phyloP scores from a whole-genome alignment of 1,284 basidiomycete genomes.

The Tylopilus sp. region DNA sequence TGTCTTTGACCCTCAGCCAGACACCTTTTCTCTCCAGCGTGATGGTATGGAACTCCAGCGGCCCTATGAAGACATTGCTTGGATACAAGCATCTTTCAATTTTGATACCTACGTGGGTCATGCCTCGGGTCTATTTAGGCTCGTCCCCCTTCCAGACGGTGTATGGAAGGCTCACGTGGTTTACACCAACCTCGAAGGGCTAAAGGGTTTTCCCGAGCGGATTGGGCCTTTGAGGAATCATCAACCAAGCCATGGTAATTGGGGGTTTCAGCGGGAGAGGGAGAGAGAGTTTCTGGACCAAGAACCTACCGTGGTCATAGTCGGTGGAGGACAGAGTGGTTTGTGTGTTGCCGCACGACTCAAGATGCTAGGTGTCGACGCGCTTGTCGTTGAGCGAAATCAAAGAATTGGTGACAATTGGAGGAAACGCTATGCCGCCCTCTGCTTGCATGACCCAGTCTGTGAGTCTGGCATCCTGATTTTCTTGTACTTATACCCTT shows the following conservation, averaged over 20 bases:
- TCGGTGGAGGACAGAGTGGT: slow-evolving; percentile 46
- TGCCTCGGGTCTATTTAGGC: slow-evolving; percentile 48
- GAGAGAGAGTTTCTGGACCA: slow-evolving; percentile 38
- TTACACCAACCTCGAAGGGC: slow-evolving; percentile 40
- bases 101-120: slow-evolving; percentile 52
- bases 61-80: slow-evolving; percentile 52
- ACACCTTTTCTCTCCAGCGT: slow-evolving; percentile 25
- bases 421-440: slow-evolving; percentile 32
- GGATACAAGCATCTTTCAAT: slow-evolving; percentile 51
- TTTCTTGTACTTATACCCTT: background rate
- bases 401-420: slow-evolving; percentile 26
- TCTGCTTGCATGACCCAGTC: slow-evolving; percentile 31
- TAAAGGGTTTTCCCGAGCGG: slow-evolving; percentile 43
- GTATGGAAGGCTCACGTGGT: slow-evolving; percentile 50
- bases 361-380: slow-evolving; percentile 40
- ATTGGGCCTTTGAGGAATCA: slow-evolving; percentile 38
- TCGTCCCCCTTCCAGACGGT: slow-evolving; percentile 47
- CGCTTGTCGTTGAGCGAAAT: slow-evolving; percentile 39
- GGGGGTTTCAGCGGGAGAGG: slow-evolving; percentile 40
- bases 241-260: slow-evolving; percentile 40
- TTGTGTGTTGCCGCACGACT: slow-evolving; percentile 40
- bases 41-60: slow-evolving; percentile 33
- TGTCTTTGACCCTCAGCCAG: slow-evolving; percentile 28
- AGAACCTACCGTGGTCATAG: slow-evolving; percentile 38
- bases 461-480: slow-evolving; percentile 29